A percentile compares a stretch with the other conserved stretches of the same genome.
Evolutionary conservation across 2,329 filamentous ascomycete species (phyloP).

Genomic region (Claviceps pusilla): DNA sequence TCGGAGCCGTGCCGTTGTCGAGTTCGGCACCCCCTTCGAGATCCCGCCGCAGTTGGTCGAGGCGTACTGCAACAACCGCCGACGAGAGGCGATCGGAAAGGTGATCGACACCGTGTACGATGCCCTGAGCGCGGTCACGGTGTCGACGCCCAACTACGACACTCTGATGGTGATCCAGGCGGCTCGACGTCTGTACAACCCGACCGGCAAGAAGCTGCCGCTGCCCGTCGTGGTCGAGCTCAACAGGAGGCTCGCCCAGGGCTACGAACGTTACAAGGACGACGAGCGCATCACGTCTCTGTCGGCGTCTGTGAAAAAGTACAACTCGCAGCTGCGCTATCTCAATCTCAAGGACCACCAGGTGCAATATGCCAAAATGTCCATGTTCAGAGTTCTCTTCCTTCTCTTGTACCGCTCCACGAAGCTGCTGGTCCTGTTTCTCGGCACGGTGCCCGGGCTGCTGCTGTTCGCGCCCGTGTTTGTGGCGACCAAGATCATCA

Average conservation of each 20-base stretch:
- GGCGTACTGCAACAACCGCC: slow-evolving; percentile 68
- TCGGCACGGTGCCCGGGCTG: slow-evolving; percentile 73
- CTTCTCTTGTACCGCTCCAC: slow-evolving; percentile 65
- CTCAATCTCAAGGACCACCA: slow-evolving; percentile 87
- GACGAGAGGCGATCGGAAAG: slow-evolving; percentile 72
- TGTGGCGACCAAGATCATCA: slow-evolving; percentile 69
- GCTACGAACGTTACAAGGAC: slow-evolving; percentile 84
- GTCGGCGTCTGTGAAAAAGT: slow-evolving; percentile 60
- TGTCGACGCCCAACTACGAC: slow-evolving; percentile 86
- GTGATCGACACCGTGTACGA: slow-evolving; percentile 79
- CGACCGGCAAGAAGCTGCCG: slow-evolving; percentile 83
- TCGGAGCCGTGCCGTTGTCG: slow-evolving; percentile 83
- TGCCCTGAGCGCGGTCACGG: slow-evolving; percentile 72
- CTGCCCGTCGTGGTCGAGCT: slow-evolving; percentile 87
- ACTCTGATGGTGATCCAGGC: slow-evolving; percentile 95
- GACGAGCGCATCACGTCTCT: slow-evolving; percentile 69
- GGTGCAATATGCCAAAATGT: slow-evolving; percentile 79
- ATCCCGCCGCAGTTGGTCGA: slow-evolving; percentile 70
- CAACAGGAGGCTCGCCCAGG: slow-evolving; percentile 77
- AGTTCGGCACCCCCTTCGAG: slow-evolving; percentile 83
- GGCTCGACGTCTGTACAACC: slow-evolving; percentile 82
- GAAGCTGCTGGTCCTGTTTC: slow-evolving; percentile 61
- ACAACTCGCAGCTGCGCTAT: slow-evolving; percentile 75
- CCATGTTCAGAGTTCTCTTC: slow-evolving; percentile 57
- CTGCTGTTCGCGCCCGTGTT: slow-evolving; percentile 82